Evolutionary conservation across 805 yeast genomes (phyloP).

Genomic region (Lipomyces chichibuensis): DNA sequence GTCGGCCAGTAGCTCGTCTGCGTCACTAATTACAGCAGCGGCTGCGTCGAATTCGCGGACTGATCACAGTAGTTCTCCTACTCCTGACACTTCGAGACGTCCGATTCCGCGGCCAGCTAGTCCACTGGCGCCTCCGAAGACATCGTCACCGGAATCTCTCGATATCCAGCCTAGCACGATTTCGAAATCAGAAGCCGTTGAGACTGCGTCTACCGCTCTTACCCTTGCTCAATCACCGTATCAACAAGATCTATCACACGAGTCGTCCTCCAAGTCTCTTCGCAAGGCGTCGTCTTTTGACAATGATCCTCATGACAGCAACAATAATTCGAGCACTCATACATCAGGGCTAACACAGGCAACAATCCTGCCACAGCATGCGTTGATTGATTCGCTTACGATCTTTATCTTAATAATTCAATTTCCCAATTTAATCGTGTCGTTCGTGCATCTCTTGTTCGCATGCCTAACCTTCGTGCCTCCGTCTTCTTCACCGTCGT

Average conservation of each 20-base stretch:
- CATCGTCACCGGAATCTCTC: not conserved
- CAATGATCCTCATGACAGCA: conserved; percentile 12
- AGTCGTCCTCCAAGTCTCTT: conserved; percentile 10
- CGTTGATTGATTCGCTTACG: conserved; percentile 45
- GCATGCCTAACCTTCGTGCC: conserved; percentile 36
- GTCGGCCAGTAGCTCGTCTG: conserved; percentile 27
- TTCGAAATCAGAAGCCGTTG: not conserved
- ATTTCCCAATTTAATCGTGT: conserved; percentile 40
- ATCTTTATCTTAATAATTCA: conserved; percentile 42
- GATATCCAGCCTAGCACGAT: not conserved
- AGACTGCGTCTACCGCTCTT: not conserved
- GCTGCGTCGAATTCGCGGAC: not conserved
- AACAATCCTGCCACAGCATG: conserved; percentile 41
- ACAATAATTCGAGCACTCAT: not conserved
- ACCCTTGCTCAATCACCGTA: conserved; percentile 7
- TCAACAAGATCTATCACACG: conserved; percentile 3
- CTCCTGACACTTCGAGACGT: not conserved
- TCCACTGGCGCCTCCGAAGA: not conserved
- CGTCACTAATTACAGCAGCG: conserved; percentile 14
- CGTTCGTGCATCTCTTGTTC: conserved; percentile 39
- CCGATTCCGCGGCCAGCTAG: not conserved
- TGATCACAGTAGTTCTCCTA: not conserved
- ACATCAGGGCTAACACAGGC: not conserved
- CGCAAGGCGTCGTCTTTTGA: conserved; percentile 24
- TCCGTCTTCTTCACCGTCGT: conserved; percentile 19